Evolutionary conservation across 768 basidiomycete genomes (phyloP), one percentile per base, ranked within the genome.

Genomic region (Boletus barrowsii): DNA sequence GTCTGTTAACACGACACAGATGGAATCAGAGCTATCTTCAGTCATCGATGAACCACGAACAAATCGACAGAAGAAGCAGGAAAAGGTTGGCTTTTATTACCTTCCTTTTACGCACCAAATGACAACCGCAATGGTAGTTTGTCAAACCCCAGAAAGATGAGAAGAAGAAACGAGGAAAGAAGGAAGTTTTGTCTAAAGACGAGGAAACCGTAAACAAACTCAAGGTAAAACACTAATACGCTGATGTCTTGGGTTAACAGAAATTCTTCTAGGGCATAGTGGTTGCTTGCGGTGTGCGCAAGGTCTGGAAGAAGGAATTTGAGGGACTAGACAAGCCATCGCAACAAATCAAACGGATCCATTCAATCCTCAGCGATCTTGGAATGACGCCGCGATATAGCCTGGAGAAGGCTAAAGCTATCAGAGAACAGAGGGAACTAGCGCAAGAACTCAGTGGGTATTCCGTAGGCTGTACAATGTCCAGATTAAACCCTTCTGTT

Each of bases 321-420:
- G 71, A 82, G 60, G 84, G 76, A 51, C 63, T 83, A 37, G 78
- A 81, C 41, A 75, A 72, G 10, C 76, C 84, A 0, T 76, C 75
- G 2, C 79, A 83, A 45, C 88, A 92, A 62, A 85, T 91, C 32
- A 72, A 72, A 47, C 83, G 80, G 39, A 75, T 93, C 33, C 83
- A 80, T 52, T 74, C 79, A 53, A 84, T 88, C 13, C 75, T 93
- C 9, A 64, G 74, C 24, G 87, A 85, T 5, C 76, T 93, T 30
- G 92, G 92, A 1, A 95, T 94, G 90, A 81, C 75, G 0, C 88
- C 89, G 1, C 80, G 86, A 22, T 74, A 85, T 63, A 93, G 83
- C 56, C 62, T 91, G 63, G 91, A 90, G 49, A 87, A 94, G 71
- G 93, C 93, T 5, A 89, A 82, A 61, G 73, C 75, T 4, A 87